phyloP scores from a whole-genome alignment of 768 basidiomycete species.

The Podaxis sp. region DNA sequence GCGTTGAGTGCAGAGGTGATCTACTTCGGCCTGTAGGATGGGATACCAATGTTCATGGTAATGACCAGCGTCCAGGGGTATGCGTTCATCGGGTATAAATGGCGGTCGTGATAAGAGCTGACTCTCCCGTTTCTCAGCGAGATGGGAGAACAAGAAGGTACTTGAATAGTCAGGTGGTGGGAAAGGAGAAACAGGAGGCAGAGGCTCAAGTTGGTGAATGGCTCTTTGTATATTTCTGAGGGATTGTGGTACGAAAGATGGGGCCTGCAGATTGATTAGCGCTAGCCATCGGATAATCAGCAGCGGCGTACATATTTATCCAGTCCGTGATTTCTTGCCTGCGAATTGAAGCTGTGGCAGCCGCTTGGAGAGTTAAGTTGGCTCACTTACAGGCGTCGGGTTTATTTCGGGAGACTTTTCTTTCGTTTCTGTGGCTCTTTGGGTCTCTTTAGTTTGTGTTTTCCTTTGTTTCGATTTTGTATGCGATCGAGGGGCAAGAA shows the following conservation, averaged over 20 bases:
- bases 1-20: conserved; percentile 17
- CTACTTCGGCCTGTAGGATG: conserved; percentile 11
- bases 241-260: conserved; percentile 46
- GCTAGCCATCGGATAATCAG: neutral
- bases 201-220: conserved; percentile 38
- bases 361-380: neutral
- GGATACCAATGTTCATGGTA: conserved; percentile 9
- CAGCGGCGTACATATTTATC: conserved; percentile 42
- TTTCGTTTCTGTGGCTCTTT: neutral
- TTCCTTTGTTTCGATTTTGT: neutral
- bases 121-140: conserved; percentile 27
- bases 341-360: neutral
- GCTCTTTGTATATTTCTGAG: conserved; percentile 48
- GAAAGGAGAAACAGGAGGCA: conserved; percentile 41
- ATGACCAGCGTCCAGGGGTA: neutral
- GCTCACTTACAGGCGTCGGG: neutral
- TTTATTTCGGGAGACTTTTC: neutral
- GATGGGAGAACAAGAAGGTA: conserved; percentile 36
- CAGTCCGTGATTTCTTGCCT: conserved; percentile 20
- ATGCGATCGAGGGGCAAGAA: conserved; percentile 3
- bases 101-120: conserved; percentile 14
- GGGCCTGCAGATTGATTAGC: conserved; percentile 32
- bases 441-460: neutral
- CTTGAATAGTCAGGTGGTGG: conserved; percentile 39
- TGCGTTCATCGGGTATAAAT: conserved; percentile 1